phyloP scores from a whole-genome alignment of 352 stramenopile species.

The Globisporangium nunn region DNA sequence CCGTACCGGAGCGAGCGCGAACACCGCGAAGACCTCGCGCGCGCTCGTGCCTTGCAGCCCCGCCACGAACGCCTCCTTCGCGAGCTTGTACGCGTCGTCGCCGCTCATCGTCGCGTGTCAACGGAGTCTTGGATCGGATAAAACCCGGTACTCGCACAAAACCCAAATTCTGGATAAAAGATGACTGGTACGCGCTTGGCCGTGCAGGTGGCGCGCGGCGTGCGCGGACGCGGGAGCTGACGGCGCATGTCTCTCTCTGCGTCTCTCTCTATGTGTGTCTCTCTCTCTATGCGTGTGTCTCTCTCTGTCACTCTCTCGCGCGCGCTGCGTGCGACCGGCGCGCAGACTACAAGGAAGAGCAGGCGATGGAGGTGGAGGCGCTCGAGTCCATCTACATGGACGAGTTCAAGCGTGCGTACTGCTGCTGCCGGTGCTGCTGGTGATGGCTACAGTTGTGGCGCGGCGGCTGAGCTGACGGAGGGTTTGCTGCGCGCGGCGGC shows the following conservation, averaged over 20 bases:
- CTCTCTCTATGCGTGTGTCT: neutral
- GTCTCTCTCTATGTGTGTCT: neutral
- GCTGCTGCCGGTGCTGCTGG: neutral
- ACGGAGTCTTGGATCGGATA: neutral
- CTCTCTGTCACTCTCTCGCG: neutral
- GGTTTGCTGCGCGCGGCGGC: neutral
- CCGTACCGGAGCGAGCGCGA: constrained; percentile 64
- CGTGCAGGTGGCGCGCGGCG: neutral
- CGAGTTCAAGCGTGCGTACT: constrained; percentile 74
- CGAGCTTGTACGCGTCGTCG: constrained; percentile 75
- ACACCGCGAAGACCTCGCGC: constrained; percentile 66
- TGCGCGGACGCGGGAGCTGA: neutral
- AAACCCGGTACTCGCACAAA: neutral
- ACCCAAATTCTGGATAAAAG: constrained; percentile 2
- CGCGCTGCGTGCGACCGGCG: too few relatives aligned
- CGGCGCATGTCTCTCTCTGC: neutral
- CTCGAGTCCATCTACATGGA: constrained; percentile 89
- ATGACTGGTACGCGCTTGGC: constrained; percentile 51
- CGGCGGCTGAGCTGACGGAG: neutral
- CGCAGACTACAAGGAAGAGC: constrained; percentile 83
- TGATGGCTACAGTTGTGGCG: neutral
- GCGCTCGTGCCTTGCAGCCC: constrained; percentile 61
- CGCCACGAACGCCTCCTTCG: constrained; percentile 78
- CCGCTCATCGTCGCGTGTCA: constrained; percentile 15
- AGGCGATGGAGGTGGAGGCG: constrained; percentile 85